Conservation (phyloP, 352 stramenopile genomes). For the Hyaloperonospora brassicae region DNA sequence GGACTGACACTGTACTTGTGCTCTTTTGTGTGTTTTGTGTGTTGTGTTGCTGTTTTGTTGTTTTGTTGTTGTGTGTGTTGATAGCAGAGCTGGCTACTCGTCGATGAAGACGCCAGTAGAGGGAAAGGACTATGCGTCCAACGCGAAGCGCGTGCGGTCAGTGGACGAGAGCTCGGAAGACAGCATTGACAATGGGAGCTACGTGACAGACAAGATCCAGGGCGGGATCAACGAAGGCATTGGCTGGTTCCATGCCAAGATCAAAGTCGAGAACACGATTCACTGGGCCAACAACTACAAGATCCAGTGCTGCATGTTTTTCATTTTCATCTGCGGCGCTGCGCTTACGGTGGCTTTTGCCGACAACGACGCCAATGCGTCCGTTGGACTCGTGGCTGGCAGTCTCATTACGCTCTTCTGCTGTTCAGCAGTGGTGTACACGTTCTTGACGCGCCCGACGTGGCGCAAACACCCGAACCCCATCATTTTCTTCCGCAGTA, state of each 20-base stretch:
- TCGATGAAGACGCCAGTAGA: conserved; percentile 51
- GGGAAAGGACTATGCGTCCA: conserved; percentile 25
- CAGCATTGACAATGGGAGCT: conserved; percentile 65
- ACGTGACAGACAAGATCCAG: conserved; percentile 55
- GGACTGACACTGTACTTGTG: too few species aligned
- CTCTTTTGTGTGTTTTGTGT: not conserved
- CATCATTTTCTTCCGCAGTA: conserved; percentile 80
- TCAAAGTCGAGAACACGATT: conserved; percentile 77
- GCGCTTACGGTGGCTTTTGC: conserved; percentile 53
- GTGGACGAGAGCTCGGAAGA: conserved; percentile 70
- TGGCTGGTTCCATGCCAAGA: conserved; percentile 84
- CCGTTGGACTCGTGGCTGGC: conserved; percentile 64
- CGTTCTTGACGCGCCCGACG: conserved; percentile 62
- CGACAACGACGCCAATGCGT: conserved; percentile 43
- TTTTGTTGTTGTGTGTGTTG: conserved; percentile 3
- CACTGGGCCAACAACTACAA: conserved; percentile 87
- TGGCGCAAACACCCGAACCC: conserved; percentile 85
- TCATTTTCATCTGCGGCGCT: conserved; percentile 52
- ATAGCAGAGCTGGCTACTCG: conserved; percentile 35
- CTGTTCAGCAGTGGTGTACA: conserved; percentile 65
- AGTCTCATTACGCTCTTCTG: conserved; percentile 74
- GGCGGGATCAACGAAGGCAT: conserved; percentile 43
- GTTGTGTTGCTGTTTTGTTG: not conserved
- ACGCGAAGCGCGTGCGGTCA: conserved; percentile 31
- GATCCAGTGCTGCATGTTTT: conserved; percentile 74